These are phyloP conservation scores for Coffea eugenioides DNA, from an alignment of 257 asterid genomes.

Conservation along the genomic window DNA sequence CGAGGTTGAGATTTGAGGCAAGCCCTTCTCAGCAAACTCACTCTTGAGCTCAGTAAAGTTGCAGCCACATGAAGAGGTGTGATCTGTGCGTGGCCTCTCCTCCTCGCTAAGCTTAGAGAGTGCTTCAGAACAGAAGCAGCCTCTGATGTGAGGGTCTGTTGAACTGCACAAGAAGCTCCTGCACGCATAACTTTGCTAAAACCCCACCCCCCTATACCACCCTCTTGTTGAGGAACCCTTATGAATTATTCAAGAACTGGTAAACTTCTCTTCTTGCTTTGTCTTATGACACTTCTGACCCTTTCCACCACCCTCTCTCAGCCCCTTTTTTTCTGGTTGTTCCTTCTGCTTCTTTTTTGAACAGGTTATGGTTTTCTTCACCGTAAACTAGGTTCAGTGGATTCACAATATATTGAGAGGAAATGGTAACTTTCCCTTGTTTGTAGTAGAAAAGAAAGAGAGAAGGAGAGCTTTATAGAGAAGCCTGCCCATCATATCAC, in stretches of 20 bases:
- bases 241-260: not conserved
- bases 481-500: constrained; percentile 1
- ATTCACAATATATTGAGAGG: not conserved
- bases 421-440: not conserved
- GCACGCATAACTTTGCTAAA: constrained; percentile 75
- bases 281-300: not conserved
- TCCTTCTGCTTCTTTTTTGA: not conserved
- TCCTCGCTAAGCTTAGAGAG: constrained; percentile 71
- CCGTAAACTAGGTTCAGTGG: too few species aligned
- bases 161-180: constrained; percentile 56
- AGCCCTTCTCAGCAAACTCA: constrained; percentile 59
- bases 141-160: constrained; percentile 90
- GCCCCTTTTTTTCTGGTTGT: not conserved
- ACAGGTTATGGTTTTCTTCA: not conserved
- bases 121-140: constrained; percentile 88
- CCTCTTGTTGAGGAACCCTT: constrained; percentile 9
- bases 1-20: constrained; percentile 61
- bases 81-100: constrained; percentile 88
- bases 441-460: not conserved
- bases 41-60: constrained; percentile 52
- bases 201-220: constrained; percentile 59
- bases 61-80: constrained; percentile 92
- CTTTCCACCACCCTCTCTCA: constrained; percentile 6
- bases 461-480: constrained; percentile 8
- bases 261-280: not conserved